phyloP scores from a whole-genome alignment of 352 stramenopile species.

The Phytophthora idaei region DNA sequence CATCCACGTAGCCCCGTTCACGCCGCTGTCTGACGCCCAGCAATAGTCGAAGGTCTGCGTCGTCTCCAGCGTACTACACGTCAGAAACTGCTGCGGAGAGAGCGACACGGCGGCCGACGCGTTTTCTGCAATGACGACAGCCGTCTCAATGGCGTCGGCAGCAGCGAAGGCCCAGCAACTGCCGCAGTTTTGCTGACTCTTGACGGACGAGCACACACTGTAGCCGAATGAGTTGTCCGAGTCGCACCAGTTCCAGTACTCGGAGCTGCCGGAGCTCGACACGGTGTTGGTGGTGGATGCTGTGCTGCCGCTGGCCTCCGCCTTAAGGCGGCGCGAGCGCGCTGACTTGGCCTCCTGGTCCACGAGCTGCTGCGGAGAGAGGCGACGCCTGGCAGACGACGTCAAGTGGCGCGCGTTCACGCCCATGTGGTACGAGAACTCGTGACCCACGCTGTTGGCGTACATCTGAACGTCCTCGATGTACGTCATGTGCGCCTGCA shows the following conservation, averaged over 20 bases:
- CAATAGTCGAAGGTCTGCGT: slow-evolving; percentile 82
- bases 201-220: slow-evolving; percentile 77
- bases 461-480: slow-evolving; percentile 76
- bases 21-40: slow-evolving; percentile 54
- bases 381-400: slow-evolving; percentile 39
- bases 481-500: slow-evolving; percentile 80
- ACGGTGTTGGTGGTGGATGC: slow-evolving; percentile 16
- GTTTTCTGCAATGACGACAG: slow-evolving; percentile 69
- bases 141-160: slow-evolving; percentile 79
- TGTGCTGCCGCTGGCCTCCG: slow-evolving; percentile 29
- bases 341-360: slow-evolving; percentile 56
- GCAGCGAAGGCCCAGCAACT: slow-evolving; percentile 85
- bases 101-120: slow-evolving; percentile 62
- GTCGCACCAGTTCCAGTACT: slow-evolving; percentile 77
- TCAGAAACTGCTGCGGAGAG: slow-evolving; percentile 81
- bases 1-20: slow-evolving; percentile 61
- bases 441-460: slow-evolving; percentile 55
- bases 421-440: slow-evolving; percentile 72
- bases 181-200: slow-evolving; percentile 84
- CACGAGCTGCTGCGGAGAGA: slow-evolving; percentile 65
- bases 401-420: slow-evolving; percentile 68
- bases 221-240: slow-evolving; percentile 64
- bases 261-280: slow-evolving; percentile 25
- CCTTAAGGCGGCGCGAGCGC: slow-evolving; percentile 30
- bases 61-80: slow-evolving; percentile 66